Evolutionary conservation across 2,329 filamentous ascomycete species (phyloP), one percentile per base, ranked within the genome.

Genomic region (Venturia oleaginea): DNA sequence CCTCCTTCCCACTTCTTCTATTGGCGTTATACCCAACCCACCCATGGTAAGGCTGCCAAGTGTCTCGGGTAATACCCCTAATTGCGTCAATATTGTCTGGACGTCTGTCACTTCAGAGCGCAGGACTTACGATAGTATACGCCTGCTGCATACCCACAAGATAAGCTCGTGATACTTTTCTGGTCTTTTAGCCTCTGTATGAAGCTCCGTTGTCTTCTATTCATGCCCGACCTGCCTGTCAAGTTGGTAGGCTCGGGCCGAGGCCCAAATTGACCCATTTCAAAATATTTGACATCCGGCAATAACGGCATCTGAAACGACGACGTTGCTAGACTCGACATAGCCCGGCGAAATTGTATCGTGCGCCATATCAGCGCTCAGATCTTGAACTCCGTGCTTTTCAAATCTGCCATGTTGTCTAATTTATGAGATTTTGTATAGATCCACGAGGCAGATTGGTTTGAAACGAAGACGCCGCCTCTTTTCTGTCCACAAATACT

Each of bases 101-200:
- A n/a, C n/a, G n/a, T n/a, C n/a, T n/a, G n/a, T n/a, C n/a, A n/a
- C n/a, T n/a, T n/a, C n/a, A n/a, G n/a, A n/a, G n/a, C n/a, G n/a
- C n/a, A n/a, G n/a, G n/a, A n/a, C n/a, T n/a, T 61, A 64, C 68
- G 67, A 63, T 72, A 72, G 5, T 59, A 55, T 7, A 75, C 71
- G 15, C 76, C 76, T n/a, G 77, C 76, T 4, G 75, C 77, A 64
- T 78, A 78, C 4, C 69, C 74, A 70, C 70, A 78, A 0, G 72
- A 75, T 7, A 69, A 61, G 59, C 74, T 76, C 1, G 74, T 71
- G 42, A 77, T 76, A 1, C 69, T 68, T 32, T 69, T 67, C 3
- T 65, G 67, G 19, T 68, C 64, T 34, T 71, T 70, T 32, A 78
- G 64, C 11, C 66, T 70, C 37, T 69, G 65, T 59, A 78, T 64